These are phyloP conservation scores for Geranium incanum DNA, from an alignment of 441 rosid genomes.

Conservation along the genomic window DNA sequence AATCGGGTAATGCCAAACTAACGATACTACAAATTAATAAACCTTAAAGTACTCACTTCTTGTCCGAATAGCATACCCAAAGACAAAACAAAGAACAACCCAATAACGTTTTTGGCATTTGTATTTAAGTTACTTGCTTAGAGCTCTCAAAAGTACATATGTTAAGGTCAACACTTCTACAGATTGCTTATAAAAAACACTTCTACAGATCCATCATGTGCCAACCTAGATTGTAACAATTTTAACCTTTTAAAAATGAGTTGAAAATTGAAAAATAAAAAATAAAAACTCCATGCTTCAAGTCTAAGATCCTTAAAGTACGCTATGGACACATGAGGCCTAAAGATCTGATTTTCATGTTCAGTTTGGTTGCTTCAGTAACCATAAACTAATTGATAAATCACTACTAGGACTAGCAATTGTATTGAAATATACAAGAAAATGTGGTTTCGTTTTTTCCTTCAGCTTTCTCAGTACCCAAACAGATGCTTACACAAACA, in stretches of 20 bases:
- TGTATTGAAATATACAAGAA: neutral
- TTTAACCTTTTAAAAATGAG: too few relatives aligned
- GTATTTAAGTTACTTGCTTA: neutral
- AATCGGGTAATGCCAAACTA: too few relatives aligned
- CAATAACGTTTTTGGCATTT: too few relatives aligned
- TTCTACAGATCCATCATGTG: constrained; percentile 22
- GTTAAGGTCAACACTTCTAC: constrained; percentile 8
- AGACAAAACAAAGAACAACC: neutral
- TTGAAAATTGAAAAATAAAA: neutral
- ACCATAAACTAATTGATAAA: neutral
- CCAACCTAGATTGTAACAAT: constrained; percentile 25
- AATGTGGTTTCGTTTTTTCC: neutral
- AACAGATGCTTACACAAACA: constrained; percentile 14
- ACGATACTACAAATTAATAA: too few relatives aligned
- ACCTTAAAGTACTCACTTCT: neutral
- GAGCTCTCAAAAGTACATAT: neutral
- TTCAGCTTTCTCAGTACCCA: constrained; percentile 27
- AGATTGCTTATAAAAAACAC: neutral
- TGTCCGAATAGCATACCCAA: neutral
- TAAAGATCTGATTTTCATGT: constrained; percentile 6
- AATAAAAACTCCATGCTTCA: constrained; percentile 18
- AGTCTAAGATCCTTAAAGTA: constrained; percentile 54
- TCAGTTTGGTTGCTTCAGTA: neutral
- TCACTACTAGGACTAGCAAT: neutral
- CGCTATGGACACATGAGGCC: constrained; percentile 49